Percentiles rank a stretch among this genome's conserved stretches.
Evolutionary conservation across 768 basidiomycete species (phyloP).

Genomic region (Boletus coccyginus): DNA sequence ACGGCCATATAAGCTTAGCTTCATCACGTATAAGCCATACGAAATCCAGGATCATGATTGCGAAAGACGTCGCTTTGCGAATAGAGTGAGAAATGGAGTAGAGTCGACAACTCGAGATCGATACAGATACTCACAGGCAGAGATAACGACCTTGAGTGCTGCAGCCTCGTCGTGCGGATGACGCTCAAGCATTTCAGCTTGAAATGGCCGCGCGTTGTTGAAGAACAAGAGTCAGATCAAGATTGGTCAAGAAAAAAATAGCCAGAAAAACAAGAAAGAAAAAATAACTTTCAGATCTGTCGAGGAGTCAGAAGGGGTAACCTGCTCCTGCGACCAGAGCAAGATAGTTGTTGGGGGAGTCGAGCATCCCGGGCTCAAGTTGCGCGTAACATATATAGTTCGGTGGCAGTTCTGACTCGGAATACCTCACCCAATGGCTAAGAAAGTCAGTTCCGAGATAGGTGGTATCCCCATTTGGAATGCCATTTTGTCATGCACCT

Average conservation of each 20-base stretch:
- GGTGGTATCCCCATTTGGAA: not conserved
- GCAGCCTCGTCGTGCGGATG: not conserved
- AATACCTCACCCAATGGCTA: not conserved
- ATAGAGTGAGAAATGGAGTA: not conserved
- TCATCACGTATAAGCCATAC: conserved; percentile 14
- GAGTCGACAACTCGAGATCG: not conserved
- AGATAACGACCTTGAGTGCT: conserved; percentile 10
- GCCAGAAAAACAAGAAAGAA: not conserved
- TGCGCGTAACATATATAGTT: not conserved
- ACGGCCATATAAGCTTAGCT: conserved; percentile 20
- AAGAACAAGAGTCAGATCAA: not conserved
- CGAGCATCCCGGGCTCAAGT: not conserved
- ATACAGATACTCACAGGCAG: conserved; percentile 10
- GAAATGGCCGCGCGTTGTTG: not conserved
- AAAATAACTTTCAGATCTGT: not conserved
- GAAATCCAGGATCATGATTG: conserved; percentile 18
- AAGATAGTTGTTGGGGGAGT: not conserved
- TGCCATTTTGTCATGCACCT: not conserved
- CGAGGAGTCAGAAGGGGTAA: not conserved
- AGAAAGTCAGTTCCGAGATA: not conserved
- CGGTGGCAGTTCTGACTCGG: not conserved
- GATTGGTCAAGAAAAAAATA: not conserved
- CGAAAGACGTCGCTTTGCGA: conserved; percentile 3
- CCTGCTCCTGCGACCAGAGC: not conserved
- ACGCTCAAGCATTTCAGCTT: not conserved